Percentiles rank a stretch among this genome's conserved stretches.
Evolutionary conservation across 306 rosid genomes (phyloP).

Genomic region (Begonia loranthoides): DNA sequence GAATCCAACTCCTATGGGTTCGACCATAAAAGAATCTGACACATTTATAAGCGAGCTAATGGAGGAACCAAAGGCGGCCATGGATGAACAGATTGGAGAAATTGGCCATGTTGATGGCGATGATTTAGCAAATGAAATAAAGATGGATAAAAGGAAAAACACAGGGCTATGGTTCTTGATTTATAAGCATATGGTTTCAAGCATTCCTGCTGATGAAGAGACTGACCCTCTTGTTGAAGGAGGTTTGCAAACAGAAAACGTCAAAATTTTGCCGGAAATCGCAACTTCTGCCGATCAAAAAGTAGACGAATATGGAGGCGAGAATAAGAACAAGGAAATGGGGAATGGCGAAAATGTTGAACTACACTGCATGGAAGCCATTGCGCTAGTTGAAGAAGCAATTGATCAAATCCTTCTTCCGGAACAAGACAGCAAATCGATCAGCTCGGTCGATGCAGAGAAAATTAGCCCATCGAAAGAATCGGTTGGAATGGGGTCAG

Average conservation of each 20-base stretch:
- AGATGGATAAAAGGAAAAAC: slow-evolving; percentile 31
- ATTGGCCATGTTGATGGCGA: background rate
- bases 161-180: slow-evolving; percentile 57
- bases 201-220: slow-evolving; percentile 27
- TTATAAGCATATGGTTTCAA: slow-evolving; percentile 73
- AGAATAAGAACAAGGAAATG: slow-evolving; percentile 8
- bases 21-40: background rate
- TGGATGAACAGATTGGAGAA: slow-evolving; percentile 14
- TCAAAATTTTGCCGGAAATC: slow-evolving; percentile 1
- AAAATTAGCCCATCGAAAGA: slow-evolving; percentile 4
- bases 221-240: slow-evolving; percentile 20
- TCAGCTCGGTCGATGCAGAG: slow-evolving; percentile 18
- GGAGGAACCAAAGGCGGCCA: slow-evolving; percentile 12
- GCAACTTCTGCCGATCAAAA: slow-evolving; percentile 15
- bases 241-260: slow-evolving; percentile 8
- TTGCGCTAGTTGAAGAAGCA: slow-evolving; percentile 83
- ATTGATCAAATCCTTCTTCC: slow-evolving; percentile 74
- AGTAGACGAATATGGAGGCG: background rate
- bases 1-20: background rate
- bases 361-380: slow-evolving; percentile 55
- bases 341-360: slow-evolving; percentile 25
- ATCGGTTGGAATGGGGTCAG: slow-evolving; percentile 10
- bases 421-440: slow-evolving; percentile 22
- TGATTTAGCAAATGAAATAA: slow-evolving; percentile 21
- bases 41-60: background rate